Conservation (phyloP, 495 filamentous ascomycete species). For the Penicillium simplicissimum region DNA sequence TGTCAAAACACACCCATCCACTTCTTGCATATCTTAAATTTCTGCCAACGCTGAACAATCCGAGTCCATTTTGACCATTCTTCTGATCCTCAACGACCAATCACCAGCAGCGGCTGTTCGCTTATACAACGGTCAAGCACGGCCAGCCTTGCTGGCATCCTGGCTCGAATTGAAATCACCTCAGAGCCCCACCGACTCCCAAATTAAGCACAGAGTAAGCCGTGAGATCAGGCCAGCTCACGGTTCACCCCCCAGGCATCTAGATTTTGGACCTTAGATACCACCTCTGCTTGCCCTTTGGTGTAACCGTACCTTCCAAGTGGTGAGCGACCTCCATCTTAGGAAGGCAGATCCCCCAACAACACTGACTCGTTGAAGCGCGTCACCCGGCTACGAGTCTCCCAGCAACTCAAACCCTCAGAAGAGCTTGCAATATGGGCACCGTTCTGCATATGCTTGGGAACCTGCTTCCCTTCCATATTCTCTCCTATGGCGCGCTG, state of each 20-base stretch:
- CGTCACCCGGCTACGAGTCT: neutral
- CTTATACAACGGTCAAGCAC: conserved; percentile 1
- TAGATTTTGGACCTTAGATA: neutral
- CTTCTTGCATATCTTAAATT: neutral
- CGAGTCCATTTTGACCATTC: neutral
- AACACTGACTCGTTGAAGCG: neutral
- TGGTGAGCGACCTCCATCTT: neutral
- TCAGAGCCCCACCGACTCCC: neutral
- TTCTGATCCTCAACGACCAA: neutral
- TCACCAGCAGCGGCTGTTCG: neutral
- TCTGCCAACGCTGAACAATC: neutral
- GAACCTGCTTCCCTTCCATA: conserved; percentile 44
- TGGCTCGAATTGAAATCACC: conserved; percentile 1
- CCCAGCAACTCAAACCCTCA: neutral
- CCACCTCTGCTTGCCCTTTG: neutral
- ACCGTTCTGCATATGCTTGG: conserved; percentile 15
- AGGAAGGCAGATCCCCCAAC: neutral
- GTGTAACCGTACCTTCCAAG: conserved; percentile 1
- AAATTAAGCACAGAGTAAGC: conserved; percentile 1
- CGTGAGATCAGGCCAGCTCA: neutral
- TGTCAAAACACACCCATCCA: neutral
- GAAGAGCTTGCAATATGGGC: conserved; percentile 16
- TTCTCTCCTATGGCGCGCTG: conserved; percentile 53
- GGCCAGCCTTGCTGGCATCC: neutral
- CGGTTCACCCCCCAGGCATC: conserved; percentile 3